Evolutionary conservation across 192 early-diverging fungal genomes (phyloP), one percentile per base, ranked within the genome.

Genomic region (Phlyctochytrium arcticum): DNA sequence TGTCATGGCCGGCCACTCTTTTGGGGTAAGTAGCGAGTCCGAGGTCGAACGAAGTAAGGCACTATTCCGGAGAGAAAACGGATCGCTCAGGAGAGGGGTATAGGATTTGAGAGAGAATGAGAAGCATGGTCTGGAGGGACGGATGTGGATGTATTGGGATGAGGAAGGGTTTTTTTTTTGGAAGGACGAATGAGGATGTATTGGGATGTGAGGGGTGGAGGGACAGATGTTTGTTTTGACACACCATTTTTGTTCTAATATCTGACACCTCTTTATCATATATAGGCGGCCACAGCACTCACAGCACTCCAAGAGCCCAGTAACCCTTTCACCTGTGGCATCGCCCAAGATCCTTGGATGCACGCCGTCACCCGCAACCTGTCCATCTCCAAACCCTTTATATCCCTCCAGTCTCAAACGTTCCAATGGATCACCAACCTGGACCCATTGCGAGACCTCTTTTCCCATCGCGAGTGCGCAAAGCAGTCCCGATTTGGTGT

Each of bases 341-440:
- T 76, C 24, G 46, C 53, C 4, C 24, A 69, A 1, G 74, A 76
- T 44, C 70, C 74, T 7, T 76, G 70, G 70, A 76, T 76, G 74
- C 55, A 69, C 35, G 65, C 74, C 15, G 73, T 75, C 24, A 27
- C 17, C 33, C 36, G 31, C n/a, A 4, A 27, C 8, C 37, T 19
- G 6, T 35, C 30, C 10, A 36, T 60, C 30, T 27, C 50, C 36
- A 60, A 31, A 3, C 67, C 67, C 4, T 47, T 69, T 54, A 27
- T 69, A 6, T 62, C 67, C 10, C 39, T 69, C 23, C 48, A 69
- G 19, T 32, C 49, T 5, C 31, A 61, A 15, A 64, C 6, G 12
- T 64, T 64, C 49, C 62, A 72, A 23, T 72, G 70, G 70, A 27
- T 33, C n/a, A 31, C 2, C 3, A 72, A 72, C 54, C 46, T 62